Evolutionary conservation across 2,329 filamentous ascomycete species (phyloP), one percentile per base, ranked within the genome.

Genomic region (Talaromyces albobiverticillius): DNA sequence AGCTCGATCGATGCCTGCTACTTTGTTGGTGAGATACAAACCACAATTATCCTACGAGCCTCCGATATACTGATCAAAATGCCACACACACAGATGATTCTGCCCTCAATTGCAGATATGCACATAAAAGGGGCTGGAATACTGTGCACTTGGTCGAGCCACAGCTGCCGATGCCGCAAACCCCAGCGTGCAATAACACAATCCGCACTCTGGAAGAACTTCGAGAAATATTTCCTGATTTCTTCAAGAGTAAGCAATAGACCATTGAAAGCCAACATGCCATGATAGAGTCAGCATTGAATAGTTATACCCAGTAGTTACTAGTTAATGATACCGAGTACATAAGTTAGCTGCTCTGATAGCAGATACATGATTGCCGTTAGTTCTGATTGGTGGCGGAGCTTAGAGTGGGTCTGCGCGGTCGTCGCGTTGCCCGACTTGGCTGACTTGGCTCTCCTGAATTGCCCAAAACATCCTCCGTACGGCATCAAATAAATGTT

Each of bases 71-170:
- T 57, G 41, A 61, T 67, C 36, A 65, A 53, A 3, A 36, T 29
- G 18, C 23, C 46, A 47, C 55, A 65, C 55, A 65, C 16, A 13
- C 32, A 55, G 94, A 99, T 67, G 94, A 99, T 68, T 96, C 91
- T 0, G 84, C 83, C 55, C 71, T 86, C 59, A 99, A 99, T 67
- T 95, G 89, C 69, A 82, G 79, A 60, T 85, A 85, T 58, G 90
- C 91, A 0, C 80, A 88, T 60, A 82, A 84, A 31, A 80, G 92
- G 58, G 94, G 94, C 18, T 99, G 94, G 94, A 89, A 84, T 11
- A 84, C 87, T 0, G 88, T 83, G 5, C 94, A 97, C 71, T 80
- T 96, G 20, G 84, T 97, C 5, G 94, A 97, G 67, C 84, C 89
- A 32, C 82, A 81, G 6, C 78, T 90, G 31, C 75, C 81, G 14